Base-by-base conservation (phyloP, 371 early-diverging fungal genomes). In the Mucor mucedo region DNA sequence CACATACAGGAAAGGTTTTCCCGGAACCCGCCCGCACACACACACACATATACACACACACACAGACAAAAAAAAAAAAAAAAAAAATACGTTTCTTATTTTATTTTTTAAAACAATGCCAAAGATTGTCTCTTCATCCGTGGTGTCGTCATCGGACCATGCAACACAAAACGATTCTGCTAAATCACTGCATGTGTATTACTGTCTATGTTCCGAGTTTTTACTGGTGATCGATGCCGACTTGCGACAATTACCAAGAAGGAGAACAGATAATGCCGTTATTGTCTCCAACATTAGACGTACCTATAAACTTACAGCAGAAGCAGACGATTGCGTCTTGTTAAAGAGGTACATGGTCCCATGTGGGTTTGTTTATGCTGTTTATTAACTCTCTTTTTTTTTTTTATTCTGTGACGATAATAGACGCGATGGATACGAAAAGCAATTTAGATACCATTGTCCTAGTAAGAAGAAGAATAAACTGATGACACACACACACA, bases 121-220 rank as follows among this genome's bases (percentile, higher is more conserved):
- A 50, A 87, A 85, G 70, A 86, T 88, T 64, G 84, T 88, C 54
- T 84, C 85, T 55, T 83, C 84, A 55, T 85, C 84, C 28, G 82
- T 82, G 44, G 82, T 88, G 40, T 88, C 89, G 32, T 88, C 88
- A 2, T 88, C 89, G 1, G 84, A 87, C 77, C 76, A 84, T 62
- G 72, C 76, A 9, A 62, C 66, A 44, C 63, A 63, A 33, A 68
- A 60, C 4, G 85, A 84, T 32, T 42, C 52, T n/a, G 32, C 58
- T 16, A 75, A 75, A 47, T 70, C 72, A 13, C 69, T 91, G 44
- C 84, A 88, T 63, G 87, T 88, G 4, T 91, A 91, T 63, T 91
- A 89, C 70, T 91, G 91, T 59, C 70, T 89, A 33, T 91, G 91
- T 62, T 87, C 89, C 47, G 91, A 91, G 72, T 91, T 89, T 67